These are phyloP conservation scores for Xylaria polymorpha DNA, from an alignment of 2,329 filamentous ascomycete species.

Conservation along the genomic window DNA sequence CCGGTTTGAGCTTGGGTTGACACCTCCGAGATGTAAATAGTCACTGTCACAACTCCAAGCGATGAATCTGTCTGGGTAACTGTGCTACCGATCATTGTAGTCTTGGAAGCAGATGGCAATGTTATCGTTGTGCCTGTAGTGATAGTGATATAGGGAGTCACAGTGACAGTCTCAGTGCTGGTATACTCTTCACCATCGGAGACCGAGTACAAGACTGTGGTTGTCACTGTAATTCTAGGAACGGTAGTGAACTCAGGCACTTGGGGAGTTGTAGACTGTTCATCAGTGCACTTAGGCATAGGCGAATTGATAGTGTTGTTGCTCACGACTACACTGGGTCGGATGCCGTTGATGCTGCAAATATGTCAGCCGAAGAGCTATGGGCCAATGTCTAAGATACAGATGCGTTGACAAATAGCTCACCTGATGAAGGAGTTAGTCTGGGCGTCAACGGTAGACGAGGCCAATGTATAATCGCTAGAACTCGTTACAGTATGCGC, in stretches of 20 bases:
- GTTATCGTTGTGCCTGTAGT: conserved; percentile 27
- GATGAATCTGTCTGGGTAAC: conserved; percentile 11
- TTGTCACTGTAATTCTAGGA: conserved; percentile 28
- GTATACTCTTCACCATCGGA: conserved; percentile 26
- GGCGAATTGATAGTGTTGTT: neutral
- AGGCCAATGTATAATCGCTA: neutral
- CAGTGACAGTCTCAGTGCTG: conserved; percentile 34
- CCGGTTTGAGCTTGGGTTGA: conserved; percentile 25
- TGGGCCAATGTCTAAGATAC: neutral
- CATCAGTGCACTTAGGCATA: neutral
- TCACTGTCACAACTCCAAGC: conserved; percentile 25
- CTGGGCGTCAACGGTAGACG: conserved; percentile 22
- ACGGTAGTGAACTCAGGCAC: neutral
- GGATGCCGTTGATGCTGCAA: conserved; percentile 2
- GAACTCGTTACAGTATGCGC: conserved; percentile 17
- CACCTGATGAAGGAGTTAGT: conserved; percentile 25
- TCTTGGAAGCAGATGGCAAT: conserved; percentile 2
- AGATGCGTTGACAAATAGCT: conserved; percentile 6
- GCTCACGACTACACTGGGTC: neutral
- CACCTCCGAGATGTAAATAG: conserved; percentile 18
- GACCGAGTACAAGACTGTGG: conserved; percentile 18
- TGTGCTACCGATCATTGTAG: neutral
- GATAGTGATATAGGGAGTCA: conserved; percentile 33
- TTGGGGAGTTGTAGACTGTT: conserved; percentile 9
- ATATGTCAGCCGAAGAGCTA: conserved; percentile 9